A percentile compares a stretch with the other conserved stretches of the same genome.
phyloP scores from a whole-genome alignment of 257 asterid species.

The Rubia yunnanensis region DNA sequence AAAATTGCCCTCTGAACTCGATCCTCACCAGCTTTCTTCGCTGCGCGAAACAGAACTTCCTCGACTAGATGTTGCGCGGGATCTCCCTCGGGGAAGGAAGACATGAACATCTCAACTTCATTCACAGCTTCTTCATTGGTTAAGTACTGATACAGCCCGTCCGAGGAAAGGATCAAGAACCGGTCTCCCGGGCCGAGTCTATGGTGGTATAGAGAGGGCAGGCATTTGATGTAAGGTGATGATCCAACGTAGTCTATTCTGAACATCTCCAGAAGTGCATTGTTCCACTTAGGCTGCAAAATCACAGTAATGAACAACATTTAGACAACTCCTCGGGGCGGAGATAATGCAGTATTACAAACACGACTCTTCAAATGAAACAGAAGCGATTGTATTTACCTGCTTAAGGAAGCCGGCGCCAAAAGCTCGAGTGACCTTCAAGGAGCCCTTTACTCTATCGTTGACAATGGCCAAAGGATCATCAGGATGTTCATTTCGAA shows the following conservation, averaged over 20 bases:
- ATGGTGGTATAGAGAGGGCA: slow-evolving; percentile 77
- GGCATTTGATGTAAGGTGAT: slow-evolving; percentile 68
- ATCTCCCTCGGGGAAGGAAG: slow-evolving; percentile 87
- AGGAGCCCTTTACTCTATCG: slow-evolving; percentile 79
- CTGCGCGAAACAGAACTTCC: slow-evolving; percentile 91
- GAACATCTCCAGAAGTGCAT: slow-evolving; percentile 84
- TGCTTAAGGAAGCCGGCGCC: slow-evolving; percentile 94
- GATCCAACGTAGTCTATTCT: slow-evolving; percentile 73
- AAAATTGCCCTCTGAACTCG: not conserved
- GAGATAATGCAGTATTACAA: not conserved
- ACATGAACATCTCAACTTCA: slow-evolving; percentile 76
- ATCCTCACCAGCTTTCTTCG: slow-evolving; percentile 78
- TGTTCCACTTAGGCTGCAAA: slow-evolving; percentile 86
- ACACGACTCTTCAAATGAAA: too few relatives aligned
- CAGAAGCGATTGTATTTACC: slow-evolving; percentile 37
- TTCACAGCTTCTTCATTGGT: slow-evolving; percentile 80
- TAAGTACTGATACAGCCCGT: slow-evolving; percentile 94
- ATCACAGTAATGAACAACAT: slow-evolving; percentile 1
- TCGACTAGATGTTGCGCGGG: slow-evolving; percentile 97
- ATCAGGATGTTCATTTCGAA: slow-evolving; percentile 58
- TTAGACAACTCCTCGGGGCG: too few relatives aligned
- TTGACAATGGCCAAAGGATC: slow-evolving; percentile 63
- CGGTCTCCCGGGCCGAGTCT: slow-evolving; percentile 54
- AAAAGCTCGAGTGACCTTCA: slow-evolving; percentile 92
- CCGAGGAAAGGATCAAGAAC: slow-evolving; percentile 88